phyloP scores from a whole-genome alignment of 1,284 basidiomycete genomes.

The Fomitopsis pinicola region DNA sequence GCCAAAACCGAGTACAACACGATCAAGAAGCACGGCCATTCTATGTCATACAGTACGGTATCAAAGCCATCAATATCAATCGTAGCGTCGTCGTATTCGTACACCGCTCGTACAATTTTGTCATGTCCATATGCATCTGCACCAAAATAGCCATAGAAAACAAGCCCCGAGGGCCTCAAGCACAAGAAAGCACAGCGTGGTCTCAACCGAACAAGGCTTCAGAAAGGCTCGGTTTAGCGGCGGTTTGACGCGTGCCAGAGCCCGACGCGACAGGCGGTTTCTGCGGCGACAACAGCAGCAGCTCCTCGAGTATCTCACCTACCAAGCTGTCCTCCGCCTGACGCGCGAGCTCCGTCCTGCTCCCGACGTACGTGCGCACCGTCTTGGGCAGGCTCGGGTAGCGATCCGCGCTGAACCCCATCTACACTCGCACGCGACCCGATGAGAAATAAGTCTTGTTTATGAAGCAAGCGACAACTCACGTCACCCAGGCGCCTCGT shows the following conservation, averaged over 20 bases:
- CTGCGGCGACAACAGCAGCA: constrained; percentile 18
- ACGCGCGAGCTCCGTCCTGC: constrained; percentile 28
- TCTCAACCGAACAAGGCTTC: background rate
- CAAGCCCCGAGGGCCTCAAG: background rate
- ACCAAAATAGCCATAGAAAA: background rate
- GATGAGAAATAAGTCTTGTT: constrained; percentile 3
- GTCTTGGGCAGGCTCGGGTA: constrained; percentile 50
- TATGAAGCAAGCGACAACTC: constrained; percentile 4
- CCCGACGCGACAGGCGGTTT: constrained; percentile 13
- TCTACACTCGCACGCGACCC: constrained; percentile 35
- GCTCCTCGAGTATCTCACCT: constrained; percentile 57
- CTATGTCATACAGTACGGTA: background rate
- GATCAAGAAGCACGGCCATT: background rate
- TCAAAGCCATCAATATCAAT: background rate
- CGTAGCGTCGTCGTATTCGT: background rate
- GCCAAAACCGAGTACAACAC: background rate
- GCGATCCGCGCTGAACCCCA: constrained; percentile 61
- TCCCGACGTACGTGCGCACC: constrained; percentile 47
- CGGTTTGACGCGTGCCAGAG: constrained; percentile 8
- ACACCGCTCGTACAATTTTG: constrained; percentile 5
- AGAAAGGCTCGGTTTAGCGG: background rate
- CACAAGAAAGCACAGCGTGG: background rate
- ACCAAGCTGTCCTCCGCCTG: constrained; percentile 38
- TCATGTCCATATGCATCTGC: background rate
- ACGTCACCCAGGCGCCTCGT: constrained; percentile 21